Conservation (phyloP, 805 yeast genomes). For the Metschnikowia gelsemii region DNA sequence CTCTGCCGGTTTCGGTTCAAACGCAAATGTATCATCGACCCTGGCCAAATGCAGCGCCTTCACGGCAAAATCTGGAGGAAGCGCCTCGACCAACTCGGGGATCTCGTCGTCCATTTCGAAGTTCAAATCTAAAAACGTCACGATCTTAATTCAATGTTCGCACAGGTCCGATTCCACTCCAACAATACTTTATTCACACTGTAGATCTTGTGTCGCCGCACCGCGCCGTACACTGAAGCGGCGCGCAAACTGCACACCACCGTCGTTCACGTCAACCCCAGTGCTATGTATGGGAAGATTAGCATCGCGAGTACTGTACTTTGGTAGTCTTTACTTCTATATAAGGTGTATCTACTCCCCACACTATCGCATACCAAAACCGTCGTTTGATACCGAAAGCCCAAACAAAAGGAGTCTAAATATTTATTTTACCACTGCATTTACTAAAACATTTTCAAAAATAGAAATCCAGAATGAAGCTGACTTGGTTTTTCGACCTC, state of each 20-base stretch:
- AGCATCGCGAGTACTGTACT: no score
- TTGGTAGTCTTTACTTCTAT: no score
- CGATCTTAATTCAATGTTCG: neutral
- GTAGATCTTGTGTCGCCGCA: no score
- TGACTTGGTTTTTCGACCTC: conserved; percentile 17
- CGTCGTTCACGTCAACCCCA: no score
- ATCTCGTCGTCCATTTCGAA: conserved; percentile 24
- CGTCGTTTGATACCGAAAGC: no score
- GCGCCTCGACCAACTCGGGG: conserved; percentile 35
- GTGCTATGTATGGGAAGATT: no score
- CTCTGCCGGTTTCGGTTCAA: conserved; percentile 1
- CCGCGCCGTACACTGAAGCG: neutral
- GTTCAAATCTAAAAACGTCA: neutral
- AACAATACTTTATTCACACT: no score
- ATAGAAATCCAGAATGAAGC: conserved; percentile 12
- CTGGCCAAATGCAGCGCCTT: conserved; percentile 19
- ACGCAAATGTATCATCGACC: conserved; percentile 5
- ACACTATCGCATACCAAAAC: no score
- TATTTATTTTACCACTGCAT: neutral
- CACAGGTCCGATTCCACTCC: no score
- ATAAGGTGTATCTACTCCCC: neutral
- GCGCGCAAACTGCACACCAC: no score
- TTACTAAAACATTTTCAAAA: neutral
- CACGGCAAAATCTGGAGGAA: conserved; percentile 22
- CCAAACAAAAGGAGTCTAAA: no score